Conservation (phyloP, 768 basidiomycete species). For the Mycena floridula region DNA sequence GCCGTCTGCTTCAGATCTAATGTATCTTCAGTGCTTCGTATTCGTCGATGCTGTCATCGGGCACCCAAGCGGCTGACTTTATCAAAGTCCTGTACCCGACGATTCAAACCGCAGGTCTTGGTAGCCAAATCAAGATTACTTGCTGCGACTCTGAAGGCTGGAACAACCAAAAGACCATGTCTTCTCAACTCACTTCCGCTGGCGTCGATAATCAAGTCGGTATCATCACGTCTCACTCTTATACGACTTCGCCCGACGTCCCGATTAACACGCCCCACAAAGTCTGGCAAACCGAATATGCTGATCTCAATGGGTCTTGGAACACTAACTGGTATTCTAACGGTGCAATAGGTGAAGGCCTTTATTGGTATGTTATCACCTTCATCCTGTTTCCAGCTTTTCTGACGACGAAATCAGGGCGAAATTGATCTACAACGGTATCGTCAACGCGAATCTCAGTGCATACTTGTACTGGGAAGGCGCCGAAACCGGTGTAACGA, state of each 20-base stretch:
- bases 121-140: conserved; percentile 6
- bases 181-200: conserved; percentile 7
- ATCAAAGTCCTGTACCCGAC: conserved; percentile 9
- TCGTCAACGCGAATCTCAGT: conserved; percentile 8
- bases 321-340: conserved; percentile 5
- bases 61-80: conserved; percentile 8
- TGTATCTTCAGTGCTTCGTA: conserved; percentile 4
- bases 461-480: conserved; percentile 10
- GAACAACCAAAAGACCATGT: conserved; percentile 10
- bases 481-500: conserved; percentile 6
- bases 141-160: conserved; percentile 9
- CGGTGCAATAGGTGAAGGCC: conserved; percentile 7
- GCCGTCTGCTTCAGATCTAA: background rate
- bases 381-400: background rate
- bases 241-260: conserved; percentile 4
- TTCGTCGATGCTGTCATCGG: conserved; percentile 10
- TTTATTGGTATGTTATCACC: conserved; percentile 4
- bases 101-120: conserved; percentile 4
- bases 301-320: conserved; percentile 8
- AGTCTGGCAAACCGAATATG: conserved; percentile 8
- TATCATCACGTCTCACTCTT: conserved; percentile 7
- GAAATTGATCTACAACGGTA: conserved; percentile 10
- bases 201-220: conserved; percentile 7
- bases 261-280: conserved; percentile 5
- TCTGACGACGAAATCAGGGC: conserved; percentile 2